phyloP scores from a whole-genome alignment of 805 yeast species.

The Ogataea siamensis region DNA sequence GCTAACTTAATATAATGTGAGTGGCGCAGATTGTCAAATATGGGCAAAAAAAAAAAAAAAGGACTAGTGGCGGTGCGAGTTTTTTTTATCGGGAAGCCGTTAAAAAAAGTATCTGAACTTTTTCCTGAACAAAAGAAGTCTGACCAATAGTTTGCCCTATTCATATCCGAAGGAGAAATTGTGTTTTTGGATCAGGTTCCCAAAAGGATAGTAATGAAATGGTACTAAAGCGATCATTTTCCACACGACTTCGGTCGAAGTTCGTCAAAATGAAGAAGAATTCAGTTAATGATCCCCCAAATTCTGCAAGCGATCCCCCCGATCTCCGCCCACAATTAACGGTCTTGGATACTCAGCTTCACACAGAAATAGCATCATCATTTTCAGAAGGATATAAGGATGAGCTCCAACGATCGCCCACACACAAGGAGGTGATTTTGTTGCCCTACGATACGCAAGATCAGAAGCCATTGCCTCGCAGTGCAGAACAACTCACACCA shows the following conservation, averaged over 20 bases:
- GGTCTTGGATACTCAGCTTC: too few relatives aligned
- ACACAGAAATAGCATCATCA: not conserved
- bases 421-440: conserved; percentile 20
- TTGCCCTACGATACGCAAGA: conserved; percentile 30
- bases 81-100: conserved; percentile 5
- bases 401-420: not conserved
- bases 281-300: conserved; percentile 1
- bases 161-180: too few relatives aligned
- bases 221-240: conserved; percentile 15
- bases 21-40: not conserved
- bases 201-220: not conserved
- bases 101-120: conserved; percentile 2
- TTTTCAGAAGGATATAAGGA: too few relatives aligned
- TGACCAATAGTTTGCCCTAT: too few relatives aligned
- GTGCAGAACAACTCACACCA: conserved; percentile 30
- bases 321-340: conserved; percentile 4
- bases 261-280: conserved; percentile 11
- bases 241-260: conserved; percentile 11
- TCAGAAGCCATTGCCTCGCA: conserved; percentile 29
- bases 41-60: not conserved
- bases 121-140: conserved; percentile 1
- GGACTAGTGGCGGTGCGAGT: conserved; percentile 10
- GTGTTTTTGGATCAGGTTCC: too few relatives aligned
- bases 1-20: too few relatives aligned
- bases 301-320: conserved; percentile 2